Conservation (phyloP, 306 rosid genomes). For the Sicyos baderoa region DNA sequence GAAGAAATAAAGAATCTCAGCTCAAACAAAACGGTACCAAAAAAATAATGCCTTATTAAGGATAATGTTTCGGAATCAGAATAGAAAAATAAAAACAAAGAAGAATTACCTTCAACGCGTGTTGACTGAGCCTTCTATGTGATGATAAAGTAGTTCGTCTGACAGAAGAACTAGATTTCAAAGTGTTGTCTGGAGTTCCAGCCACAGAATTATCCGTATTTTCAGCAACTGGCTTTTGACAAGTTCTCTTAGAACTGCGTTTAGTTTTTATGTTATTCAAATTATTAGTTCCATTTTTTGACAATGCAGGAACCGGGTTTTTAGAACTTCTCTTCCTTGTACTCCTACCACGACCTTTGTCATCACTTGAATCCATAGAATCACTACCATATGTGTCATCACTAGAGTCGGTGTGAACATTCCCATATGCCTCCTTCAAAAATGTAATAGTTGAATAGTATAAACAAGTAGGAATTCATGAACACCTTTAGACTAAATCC, state of each 20-base stretch:
- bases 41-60: not conserved
- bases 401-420: constrained; percentile 47
- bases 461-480: constrained; percentile 19
- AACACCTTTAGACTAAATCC: constrained; percentile 5
- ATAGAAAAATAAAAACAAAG: constrained; percentile 1
- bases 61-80: not conserved
- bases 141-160: constrained; percentile 37
- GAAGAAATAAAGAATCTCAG: not conserved
- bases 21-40: not conserved
- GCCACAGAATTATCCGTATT: constrained; percentile 32
- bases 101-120: constrained; percentile 57
- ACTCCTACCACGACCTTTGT: not conserved
- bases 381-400: constrained; percentile 68
- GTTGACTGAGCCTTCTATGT: constrained; percentile 56
- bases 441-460: constrained; percentile 25
- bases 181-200: constrained; percentile 34
- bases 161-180: constrained; percentile 37
- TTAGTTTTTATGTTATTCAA: constrained; percentile 21
- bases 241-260: constrained; percentile 31
- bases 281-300: constrained; percentile 31
- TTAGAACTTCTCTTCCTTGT: constrained; percentile 15
- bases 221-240: constrained; percentile 32
- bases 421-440: constrained; percentile 63
- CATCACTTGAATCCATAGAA: constrained; percentile 22
- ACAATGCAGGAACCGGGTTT: constrained; percentile 19